phyloP scores from a whole-genome alignment of 371 early-diverging fungal species.

The Spraguea lophii region DNA sequence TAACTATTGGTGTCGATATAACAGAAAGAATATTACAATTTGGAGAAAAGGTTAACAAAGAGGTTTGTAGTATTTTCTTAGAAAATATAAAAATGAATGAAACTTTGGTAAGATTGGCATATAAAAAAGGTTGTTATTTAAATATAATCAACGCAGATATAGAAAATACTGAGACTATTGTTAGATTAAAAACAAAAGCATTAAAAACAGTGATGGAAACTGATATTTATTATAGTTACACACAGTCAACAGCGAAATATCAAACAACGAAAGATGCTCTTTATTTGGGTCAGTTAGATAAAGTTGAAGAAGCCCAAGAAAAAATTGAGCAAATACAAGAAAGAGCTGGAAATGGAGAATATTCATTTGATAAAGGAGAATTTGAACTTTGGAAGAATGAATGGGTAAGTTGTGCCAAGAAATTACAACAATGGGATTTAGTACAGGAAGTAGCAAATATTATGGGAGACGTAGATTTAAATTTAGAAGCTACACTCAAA shows the following conservation, averaged over 20 bases:
- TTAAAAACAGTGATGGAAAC: no score
- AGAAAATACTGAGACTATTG: no score
- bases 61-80: no score
- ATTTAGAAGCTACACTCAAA: constrained; percentile 19
- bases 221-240: constrained; percentile 28
- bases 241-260: constrained; percentile 19
- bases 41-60: no score
- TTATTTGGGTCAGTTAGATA: constrained; percentile 28
- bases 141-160: no score
- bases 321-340: constrained; percentile 29
- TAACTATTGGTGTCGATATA: no score
- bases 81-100: no score
- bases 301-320: constrained; percentile 27
- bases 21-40: no score
- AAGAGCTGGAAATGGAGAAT: constrained; percentile 21
- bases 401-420: constrained; percentile 39
- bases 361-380: constrained; percentile 36
- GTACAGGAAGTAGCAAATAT: constrained; percentile 17
- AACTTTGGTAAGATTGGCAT: no score
- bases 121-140: no score
- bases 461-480: constrained; percentile 14
- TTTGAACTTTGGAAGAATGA: constrained; percentile 29
- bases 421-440: constrained; percentile 43
- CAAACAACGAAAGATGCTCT: constrained; percentile 32
- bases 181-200: no score